phyloP scores from a whole-genome alignment of 768 basidiomycete species.

The Trametopsis cervina region DNA sequence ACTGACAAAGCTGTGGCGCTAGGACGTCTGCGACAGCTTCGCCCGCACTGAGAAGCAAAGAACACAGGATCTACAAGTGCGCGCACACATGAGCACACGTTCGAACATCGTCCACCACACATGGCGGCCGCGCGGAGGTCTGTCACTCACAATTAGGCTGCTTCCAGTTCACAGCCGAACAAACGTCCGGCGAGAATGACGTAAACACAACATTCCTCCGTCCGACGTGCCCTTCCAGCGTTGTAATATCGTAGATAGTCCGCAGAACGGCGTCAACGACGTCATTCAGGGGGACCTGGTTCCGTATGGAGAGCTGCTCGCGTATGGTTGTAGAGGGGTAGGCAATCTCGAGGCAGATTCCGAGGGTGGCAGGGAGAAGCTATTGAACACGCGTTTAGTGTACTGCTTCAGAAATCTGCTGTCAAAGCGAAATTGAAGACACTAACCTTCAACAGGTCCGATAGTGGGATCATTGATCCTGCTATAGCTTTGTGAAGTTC shows the following conservation, averaged over 20 bases:
- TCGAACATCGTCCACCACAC: no score
- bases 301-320: slow-evolving; percentile 36
- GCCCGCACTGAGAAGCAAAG: slow-evolving; percentile 84
- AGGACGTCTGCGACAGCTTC: slow-evolving; percentile 32
- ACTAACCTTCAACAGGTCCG: slow-evolving; percentile 67
- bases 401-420: slow-evolving; percentile 10
- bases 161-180: slow-evolving; percentile 95
- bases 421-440: slow-evolving; percentile 2
- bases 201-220: slow-evolving; percentile 86
- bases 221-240: slow-evolving; percentile 41
- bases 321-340: slow-evolving; percentile 54
- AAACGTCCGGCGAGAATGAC: slow-evolving; percentile 86
- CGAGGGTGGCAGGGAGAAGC: slow-evolving; percentile 55
- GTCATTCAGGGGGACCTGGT: slow-evolving; percentile 64
- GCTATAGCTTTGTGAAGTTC: slow-evolving; percentile 45
- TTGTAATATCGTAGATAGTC: slow-evolving; percentile 68
- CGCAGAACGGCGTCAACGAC: slow-evolving; percentile 83
- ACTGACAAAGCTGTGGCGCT: slow-evolving; percentile 32
- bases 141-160: slow-evolving; percentile 94
- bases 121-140: no score
- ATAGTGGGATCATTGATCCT: slow-evolving; percentile 62
- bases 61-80: slow-evolving; percentile 79
- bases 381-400: slow-evolving; percentile 20
- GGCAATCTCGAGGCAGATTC: slow-evolving; percentile 79
- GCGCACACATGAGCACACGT: slow-evolving; percentile 8